Percentiles rank a stretch among this genome's conserved stretches.
Conservation (phyloP, 148 eudicot species). For the Tetragonia tetragonoides region DNA sequence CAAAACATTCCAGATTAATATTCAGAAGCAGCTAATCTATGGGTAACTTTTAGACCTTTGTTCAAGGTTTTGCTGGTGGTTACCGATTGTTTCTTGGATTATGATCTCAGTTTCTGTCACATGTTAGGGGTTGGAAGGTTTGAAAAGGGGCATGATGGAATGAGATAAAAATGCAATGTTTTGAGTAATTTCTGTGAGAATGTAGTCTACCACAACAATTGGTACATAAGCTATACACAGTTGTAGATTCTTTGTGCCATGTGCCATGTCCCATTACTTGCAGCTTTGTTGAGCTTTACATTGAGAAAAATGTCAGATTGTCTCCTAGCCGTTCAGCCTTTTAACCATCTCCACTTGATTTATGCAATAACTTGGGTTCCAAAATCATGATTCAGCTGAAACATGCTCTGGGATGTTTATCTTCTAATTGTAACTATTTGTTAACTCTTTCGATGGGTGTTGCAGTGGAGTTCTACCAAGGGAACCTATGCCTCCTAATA, state of each 20-base stretch:
- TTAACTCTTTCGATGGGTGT: constrained; percentile 27
- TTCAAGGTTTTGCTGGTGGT: background rate
- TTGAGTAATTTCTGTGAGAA: background rate
- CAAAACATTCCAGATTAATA: constrained; percentile 63
- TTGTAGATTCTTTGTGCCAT: background rate
- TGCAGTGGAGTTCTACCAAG: constrained; percentile 84
- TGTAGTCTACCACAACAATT: background rate
- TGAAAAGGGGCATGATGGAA: background rate
- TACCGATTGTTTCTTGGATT: background rate
- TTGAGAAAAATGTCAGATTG: background rate
- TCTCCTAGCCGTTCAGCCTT: background rate
- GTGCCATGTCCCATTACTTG: background rate
- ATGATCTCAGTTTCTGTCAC: background rate
- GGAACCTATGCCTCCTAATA: constrained; percentile 73
- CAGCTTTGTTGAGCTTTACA: background rate
- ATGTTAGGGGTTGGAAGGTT: background rate
- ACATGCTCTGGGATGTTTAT: background rate
- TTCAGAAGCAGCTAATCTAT: constrained; percentile 72
- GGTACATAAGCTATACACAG: background rate
- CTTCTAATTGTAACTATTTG: background rate
- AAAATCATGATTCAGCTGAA: constrained; percentile 2
- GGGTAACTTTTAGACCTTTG: constrained; percentile 53
- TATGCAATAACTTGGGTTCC: background rate
- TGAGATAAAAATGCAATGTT: background rate
- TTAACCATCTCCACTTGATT: background rate